Percentiles rank a stretch among this genome's conserved stretches.
Evolutionary conservation across 305 asterid species (phyloP).

Genomic region (Fraxinus albicans): DNA sequence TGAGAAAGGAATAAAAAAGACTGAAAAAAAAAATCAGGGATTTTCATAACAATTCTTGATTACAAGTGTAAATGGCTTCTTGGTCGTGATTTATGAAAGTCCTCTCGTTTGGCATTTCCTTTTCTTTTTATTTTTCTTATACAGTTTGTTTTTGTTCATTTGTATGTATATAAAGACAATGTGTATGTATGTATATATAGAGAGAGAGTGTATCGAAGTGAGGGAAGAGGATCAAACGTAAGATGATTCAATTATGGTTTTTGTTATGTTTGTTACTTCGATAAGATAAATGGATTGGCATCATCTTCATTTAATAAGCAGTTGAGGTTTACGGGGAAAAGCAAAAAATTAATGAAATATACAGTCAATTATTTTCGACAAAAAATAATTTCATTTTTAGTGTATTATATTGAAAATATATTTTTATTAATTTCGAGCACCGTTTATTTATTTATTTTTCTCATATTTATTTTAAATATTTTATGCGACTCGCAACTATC

Average conservation of each 20-base stretch:
- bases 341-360: neutral
- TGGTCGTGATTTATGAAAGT: conserved; percentile 46
- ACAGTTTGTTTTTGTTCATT: neutral
- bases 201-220: conserved; percentile 30
- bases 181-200: neutral
- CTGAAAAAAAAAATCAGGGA: conserved; percentile 13
- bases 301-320: neutral
- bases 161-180: neutral
- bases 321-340: neutral
- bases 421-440: neutral
- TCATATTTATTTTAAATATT: neutral
- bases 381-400: neutral
- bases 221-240: conserved; percentile 36
- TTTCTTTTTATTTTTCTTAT: conserved; percentile 3
- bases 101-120: conserved; percentile 46
- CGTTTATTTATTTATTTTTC: neutral
- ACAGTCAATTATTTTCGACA: neutral
- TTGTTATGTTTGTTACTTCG: conserved; percentile 35
- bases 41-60: conserved; percentile 51
- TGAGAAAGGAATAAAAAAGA: conserved; percentile 13
- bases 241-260: conserved; percentile 38
- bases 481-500: neutral
- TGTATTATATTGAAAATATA: neutral
- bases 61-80: conserved; percentile 56
- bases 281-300: conserved; percentile 37